Conservation (phyloP, 208 protist species). For the Crithidia mellificae region DNA sequence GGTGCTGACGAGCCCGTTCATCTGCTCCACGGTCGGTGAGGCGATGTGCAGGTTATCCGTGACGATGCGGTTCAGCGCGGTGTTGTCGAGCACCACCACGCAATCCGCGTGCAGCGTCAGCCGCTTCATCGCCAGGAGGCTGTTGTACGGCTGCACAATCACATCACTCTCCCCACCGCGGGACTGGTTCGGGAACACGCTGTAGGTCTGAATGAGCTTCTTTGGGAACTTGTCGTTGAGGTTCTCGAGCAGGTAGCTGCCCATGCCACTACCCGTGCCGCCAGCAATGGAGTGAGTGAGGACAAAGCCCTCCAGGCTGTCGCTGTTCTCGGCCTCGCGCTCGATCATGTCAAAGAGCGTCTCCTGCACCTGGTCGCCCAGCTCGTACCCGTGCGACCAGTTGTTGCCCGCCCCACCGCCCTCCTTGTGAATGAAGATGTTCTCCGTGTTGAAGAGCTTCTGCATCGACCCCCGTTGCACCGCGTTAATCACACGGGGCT, state of each 20-base stretch:
- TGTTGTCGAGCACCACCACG: slow-evolving; percentile 99
- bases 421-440: slow-evolving; percentile 96
- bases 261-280: slow-evolving; percentile 99
- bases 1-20: slow-evolving; percentile 98
- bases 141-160: slow-evolving; percentile 99
- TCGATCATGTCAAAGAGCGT: slow-evolving; percentile 99
- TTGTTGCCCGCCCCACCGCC: slow-evolving; percentile 99
- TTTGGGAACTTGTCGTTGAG: slow-evolving; percentile 98
- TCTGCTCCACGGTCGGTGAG: slow-evolving; percentile 96
- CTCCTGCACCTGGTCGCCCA: slow-evolving; percentile 91
- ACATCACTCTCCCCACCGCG: slow-evolving; percentile 91
- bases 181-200: slow-evolving; percentile 96
- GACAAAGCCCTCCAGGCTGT: slow-evolving; percentile 98
- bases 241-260: slow-evolving; percentile 98
- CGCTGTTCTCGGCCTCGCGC: slow-evolving; percentile 98
- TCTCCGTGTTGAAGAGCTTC: slow-evolving; percentile 99
- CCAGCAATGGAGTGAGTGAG: slow-evolving; percentile 99
- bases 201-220: slow-evolving; percentile 99
- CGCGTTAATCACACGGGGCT: slow-evolving; percentile 97
- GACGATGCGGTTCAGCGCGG: slow-evolving; percentile 98
- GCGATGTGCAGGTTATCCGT: slow-evolving; percentile 95
- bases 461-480: slow-evolving; percentile 93
- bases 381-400: slow-evolving; percentile 97
- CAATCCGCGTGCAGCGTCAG: slow-evolving; percentile 97
- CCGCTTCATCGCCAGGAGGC: slow-evolving; percentile 98